Percentiles rank a stretch among this genome's conserved stretches.
Conservation (phyloP, 2,329 filamentous ascomycete species). For the Didymella lethalis region DNA sequence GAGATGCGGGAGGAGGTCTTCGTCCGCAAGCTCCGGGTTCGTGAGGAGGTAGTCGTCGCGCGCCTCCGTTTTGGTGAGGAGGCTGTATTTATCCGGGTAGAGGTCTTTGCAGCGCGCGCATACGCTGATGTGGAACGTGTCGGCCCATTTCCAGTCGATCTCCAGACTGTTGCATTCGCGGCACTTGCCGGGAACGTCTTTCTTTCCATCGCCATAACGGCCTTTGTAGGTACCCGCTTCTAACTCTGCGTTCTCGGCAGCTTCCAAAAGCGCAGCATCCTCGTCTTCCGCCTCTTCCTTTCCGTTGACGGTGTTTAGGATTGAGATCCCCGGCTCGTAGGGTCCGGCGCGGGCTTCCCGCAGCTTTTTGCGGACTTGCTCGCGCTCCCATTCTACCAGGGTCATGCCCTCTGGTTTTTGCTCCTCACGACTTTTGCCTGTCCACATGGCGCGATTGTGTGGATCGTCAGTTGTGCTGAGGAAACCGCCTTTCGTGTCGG, state of each 20-base stretch:
- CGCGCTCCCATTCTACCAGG: conserved; percentile 86
- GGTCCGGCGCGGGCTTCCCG: conserved; percentile 78
- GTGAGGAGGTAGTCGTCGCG: conserved; percentile 95
- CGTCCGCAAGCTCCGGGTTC: conserved; percentile 91
- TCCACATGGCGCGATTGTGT: conserved; percentile 75
- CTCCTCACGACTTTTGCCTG: conserved; percentile 55
- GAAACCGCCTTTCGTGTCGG: conserved; percentile 96
- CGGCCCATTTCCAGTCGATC: conserved; percentile 95
- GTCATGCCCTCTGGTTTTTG: conserved; percentile 88
- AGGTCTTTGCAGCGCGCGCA: conserved; percentile 90
- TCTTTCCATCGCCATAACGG: conserved; percentile 46
- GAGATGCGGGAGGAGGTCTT: conserved; percentile 84
- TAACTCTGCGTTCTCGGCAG: conserved; percentile 54
- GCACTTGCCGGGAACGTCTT: conserved; percentile 71
- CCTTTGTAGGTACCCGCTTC: conserved; percentile 43
- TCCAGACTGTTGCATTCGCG: conserved; percentile 83
- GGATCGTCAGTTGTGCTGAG: conserved; percentile 91
- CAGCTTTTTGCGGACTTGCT: conserved; percentile 76
- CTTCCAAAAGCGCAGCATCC: conserved; percentile 36
- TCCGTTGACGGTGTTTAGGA: conserved; percentile 62
- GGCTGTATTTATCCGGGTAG: conserved; percentile 87
- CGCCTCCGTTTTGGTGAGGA: conserved; percentile 96
- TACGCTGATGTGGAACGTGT: conserved; percentile 77
- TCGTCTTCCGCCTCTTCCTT: conserved; percentile 40
- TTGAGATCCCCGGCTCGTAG: conserved; percentile 88